Evolutionary conservation across 192 early-diverging fungal genomes (phyloP), one percentile per base, ranked within the genome.

Genomic region (Lunasporangiospora selenospora): DNA sequence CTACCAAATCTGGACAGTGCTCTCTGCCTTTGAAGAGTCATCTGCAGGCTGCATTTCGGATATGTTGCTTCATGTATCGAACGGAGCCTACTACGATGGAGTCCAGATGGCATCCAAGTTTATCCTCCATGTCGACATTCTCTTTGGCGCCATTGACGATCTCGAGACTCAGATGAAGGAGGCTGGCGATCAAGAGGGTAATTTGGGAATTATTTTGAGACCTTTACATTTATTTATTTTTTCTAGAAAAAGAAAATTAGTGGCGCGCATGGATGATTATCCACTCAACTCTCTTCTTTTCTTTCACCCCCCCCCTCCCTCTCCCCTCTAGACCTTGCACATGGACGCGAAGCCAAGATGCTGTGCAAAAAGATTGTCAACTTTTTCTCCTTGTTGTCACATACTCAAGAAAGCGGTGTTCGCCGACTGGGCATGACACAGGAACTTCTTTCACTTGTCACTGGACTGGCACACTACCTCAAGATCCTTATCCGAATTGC

Each of bases 1-100:
- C n/a, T 91, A 89, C 53, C 80, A 88, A 43, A 96, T 99, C 40
- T 91, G 95, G 84, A 87, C 87, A 13, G 93, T 99, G 6, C 82
- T 98, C 30, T 94, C 93, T 10, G 90, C 89, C 8, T 99, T 95
- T 84, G 97, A 99, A 82, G 97, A 99, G 75, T 94, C 93, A 5
- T 90, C 93, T 5, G 95, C 96, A 3, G 89, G 93, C 3, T 97
- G 93, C 76, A 98, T 99, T 52, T 93, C 92, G 16, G 93, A 95
- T 51, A 99, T 97, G 91, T 76, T 99, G 31, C 69, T 95, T 39
- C 90, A 93, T 66, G 91, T 98, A 40, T 92, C 94, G 9, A 90
- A 93, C 59, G 89, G 93, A 32, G 80, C 85, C 21, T 93, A 89
- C 77, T 76, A 91, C 30, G 89, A 95, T 32, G 90, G 93, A 18